Evolutionary conservation across 257 asterid genomes (phyloP).

Genomic region (Euphrasia confusa): DNA sequence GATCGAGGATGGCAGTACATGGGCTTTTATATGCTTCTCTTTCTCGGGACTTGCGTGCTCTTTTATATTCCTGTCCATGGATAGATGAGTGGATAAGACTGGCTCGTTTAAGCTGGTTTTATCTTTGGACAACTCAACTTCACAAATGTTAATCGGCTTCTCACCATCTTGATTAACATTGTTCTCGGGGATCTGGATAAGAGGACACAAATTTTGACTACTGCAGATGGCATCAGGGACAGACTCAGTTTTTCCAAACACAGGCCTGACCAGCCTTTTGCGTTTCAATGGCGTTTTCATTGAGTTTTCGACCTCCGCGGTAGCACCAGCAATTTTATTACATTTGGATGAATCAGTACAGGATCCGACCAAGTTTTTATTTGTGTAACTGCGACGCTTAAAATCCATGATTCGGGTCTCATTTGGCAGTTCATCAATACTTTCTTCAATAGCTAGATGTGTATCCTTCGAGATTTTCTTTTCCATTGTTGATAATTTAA

Average conservation of each 20-base stretch:
- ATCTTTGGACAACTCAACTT: neutral
- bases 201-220: conserved; percentile 18
- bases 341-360: conserved; percentile 18
- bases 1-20: conserved; percentile 17
- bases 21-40: conserved; percentile 23
- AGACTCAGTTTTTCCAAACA: conserved; percentile 31
- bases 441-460: conserved; percentile 24
- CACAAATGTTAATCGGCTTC: conserved; percentile 5
- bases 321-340: conserved; percentile 16
- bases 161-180: conserved; percentile 24
- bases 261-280: conserved; percentile 58
- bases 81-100: neutral
- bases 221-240: conserved; percentile 14
- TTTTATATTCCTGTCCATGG: conserved; percentile 12
- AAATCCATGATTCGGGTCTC: conserved; percentile 62
- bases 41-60: conserved; percentile 21
- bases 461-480: conserved; percentile 23
- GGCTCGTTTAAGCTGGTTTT: neutral
- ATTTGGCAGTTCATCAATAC: conserved; percentile 31
- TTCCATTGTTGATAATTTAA: conserved; percentile 20
- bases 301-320: conserved; percentile 29
- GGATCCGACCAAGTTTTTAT: conserved; percentile 31
- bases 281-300: conserved; percentile 36
- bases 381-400: conserved; percentile 52
- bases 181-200: conserved; percentile 21